A percentile compares a stretch with the other conserved stretches of the same genome.
phyloP scores from a whole-genome alignment of 306 rosid species.

The Dalbergia cochinchinensis region DNA sequence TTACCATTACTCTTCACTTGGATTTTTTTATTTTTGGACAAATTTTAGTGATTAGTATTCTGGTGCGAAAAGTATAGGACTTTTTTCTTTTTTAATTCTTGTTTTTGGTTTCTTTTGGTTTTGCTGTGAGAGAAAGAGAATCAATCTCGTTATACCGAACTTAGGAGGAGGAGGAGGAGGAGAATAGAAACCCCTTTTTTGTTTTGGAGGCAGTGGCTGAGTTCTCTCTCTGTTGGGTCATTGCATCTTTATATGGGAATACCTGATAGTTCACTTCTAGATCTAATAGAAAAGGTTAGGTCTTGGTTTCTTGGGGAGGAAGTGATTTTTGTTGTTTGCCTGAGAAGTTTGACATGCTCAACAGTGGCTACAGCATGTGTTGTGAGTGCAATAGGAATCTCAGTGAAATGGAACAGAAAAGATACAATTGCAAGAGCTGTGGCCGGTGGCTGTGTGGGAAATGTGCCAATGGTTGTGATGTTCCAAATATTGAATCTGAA shows the following conservation, averaged over 20 bases:
- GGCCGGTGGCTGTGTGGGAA: slow-evolving; percentile 74
- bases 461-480: slow-evolving; percentile 67
- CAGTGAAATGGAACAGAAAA: slow-evolving; percentile 46
- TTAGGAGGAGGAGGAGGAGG: slow-evolving; percentile 46
- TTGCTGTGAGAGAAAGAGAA: slow-evolving; percentile 44
- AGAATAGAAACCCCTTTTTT: slow-evolving; percentile 29
- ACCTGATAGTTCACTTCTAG: slow-evolving; percentile 81
- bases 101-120: slow-evolving; percentile 38
- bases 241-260: slow-evolving; percentile 85
- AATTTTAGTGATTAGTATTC: slow-evolving; percentile 46
- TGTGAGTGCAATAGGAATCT: slow-evolving; percentile 66
- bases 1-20: slow-evolving; percentile 47
- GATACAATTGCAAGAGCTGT: slow-evolving; percentile 73
- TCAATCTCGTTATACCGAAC: slow-evolving; percentile 25
- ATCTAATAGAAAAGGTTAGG: slow-evolving; percentile 74
- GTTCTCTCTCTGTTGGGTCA: slow-evolving; percentile 47
- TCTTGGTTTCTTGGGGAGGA: slow-evolving; percentile 66
- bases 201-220: slow-evolving; percentile 47
- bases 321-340: slow-evolving; percentile 53
- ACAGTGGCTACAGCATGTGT: slow-evolving; percentile 64
- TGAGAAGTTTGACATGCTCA: slow-evolving; percentile 61
- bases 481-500: slow-evolving; percentile 49
- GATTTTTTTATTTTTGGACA: slow-evolving; percentile 38
- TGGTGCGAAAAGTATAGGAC: slow-evolving; percentile 48
- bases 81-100: slow-evolving; percentile 22